A percentile compares a stretch with the other conserved stretches of the same genome.
Conservation (phyloP, 2,329 filamentous ascomycete species). For the Pseudonectria buxi region DNA sequence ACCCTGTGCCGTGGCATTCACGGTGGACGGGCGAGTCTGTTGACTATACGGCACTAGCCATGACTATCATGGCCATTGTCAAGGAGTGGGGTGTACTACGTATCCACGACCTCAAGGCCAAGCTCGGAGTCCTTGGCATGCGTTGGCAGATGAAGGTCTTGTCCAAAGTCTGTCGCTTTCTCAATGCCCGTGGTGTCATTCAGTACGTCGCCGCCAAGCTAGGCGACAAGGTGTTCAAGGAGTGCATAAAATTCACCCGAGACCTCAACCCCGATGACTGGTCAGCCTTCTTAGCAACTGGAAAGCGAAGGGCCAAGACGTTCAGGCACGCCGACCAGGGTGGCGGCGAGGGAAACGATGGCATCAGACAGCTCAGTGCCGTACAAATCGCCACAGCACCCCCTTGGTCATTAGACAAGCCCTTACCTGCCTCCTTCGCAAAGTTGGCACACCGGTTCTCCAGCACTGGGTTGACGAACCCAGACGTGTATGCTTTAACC, state of each 20-base stretch:
- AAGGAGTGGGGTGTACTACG: constrained; percentile 54
- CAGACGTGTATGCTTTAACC: constrained; percentile 31
- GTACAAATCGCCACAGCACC: constrained; percentile 20
- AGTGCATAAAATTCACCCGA: constrained; percentile 53
- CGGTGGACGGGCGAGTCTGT: constrained; percentile 53
- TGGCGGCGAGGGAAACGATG: constrained; percentile 17
- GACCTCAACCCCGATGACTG: constrained; percentile 52
- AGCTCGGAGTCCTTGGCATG: constrained; percentile 49
- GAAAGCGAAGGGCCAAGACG: constrained; percentile 27
- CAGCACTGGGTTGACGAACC: constrained; percentile 28
- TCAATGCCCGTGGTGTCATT: constrained; percentile 48
- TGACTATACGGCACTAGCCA: constrained; percentile 50
- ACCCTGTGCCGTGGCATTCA: constrained; percentile 48
- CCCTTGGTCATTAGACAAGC: constrained; percentile 29
- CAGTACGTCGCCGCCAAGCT: constrained; percentile 52
- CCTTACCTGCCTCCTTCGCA: constrained; percentile 25
- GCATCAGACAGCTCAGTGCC: constrained; percentile 14
- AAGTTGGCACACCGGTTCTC: constrained; percentile 23
- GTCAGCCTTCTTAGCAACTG: constrained; percentile 47
- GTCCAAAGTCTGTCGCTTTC: constrained; percentile 51
- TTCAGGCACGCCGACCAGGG: constrained; percentile 17
- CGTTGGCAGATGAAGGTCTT: constrained; percentile 55
- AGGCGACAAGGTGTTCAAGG: constrained; percentile 49
- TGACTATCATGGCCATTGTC: constrained; percentile 49
- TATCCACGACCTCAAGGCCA: constrained; percentile 50